phyloP scores from a whole-genome alignment of 352 stramenopile genomes.

The Halophytophthora batemanensis region DNA sequence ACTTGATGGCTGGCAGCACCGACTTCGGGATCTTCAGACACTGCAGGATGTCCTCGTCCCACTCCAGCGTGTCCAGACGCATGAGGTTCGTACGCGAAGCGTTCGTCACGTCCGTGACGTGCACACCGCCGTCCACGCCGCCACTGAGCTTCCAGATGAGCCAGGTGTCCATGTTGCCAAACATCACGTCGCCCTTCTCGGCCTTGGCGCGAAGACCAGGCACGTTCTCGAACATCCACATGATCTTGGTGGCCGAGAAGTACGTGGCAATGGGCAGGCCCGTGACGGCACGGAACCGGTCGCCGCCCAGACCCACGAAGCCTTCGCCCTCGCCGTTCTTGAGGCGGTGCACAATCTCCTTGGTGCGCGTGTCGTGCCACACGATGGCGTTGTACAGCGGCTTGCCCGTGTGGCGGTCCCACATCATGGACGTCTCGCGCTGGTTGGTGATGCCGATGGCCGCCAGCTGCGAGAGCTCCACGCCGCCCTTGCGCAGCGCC shows the following conservation, averaged over 20 bases:
- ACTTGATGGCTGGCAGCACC: constrained; percentile 92
- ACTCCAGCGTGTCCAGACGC: constrained; percentile 89
- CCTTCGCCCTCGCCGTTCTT: constrained; percentile 61
- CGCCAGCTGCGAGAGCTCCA: constrained; percentile 72
- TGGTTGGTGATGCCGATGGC: constrained; percentile 99
- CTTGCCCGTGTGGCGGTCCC: constrained; percentile 94
- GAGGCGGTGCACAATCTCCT: constrained; percentile 83
- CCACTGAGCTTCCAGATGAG: constrained; percentile 94
- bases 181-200: constrained; percentile 85
- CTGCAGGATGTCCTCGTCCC: constrained; percentile 86
- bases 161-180: constrained; percentile 99
- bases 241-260: constrained; percentile 97
- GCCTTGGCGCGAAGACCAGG: constrained; percentile 84
- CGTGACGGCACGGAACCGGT: constrained; percentile 82
- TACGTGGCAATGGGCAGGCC: constrained; percentile 97
- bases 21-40: constrained; percentile 83
- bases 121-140: constrained; percentile 74
- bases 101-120: constrained; percentile 98
- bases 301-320: constrained; percentile 45
- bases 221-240: constrained; percentile 97
- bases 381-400: constrained; percentile 98
- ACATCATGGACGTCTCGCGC: constrained; percentile 97
- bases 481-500: constrained; percentile 64
- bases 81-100: constrained; percentile 95
- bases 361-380: constrained; percentile 97